A percentile compares a stretch with the other conserved stretches of the same genome.
Evolutionary conservation across 441 rosid genomes (phyloP).

Genomic region (Bocquillonia castaneifolia): DNA sequence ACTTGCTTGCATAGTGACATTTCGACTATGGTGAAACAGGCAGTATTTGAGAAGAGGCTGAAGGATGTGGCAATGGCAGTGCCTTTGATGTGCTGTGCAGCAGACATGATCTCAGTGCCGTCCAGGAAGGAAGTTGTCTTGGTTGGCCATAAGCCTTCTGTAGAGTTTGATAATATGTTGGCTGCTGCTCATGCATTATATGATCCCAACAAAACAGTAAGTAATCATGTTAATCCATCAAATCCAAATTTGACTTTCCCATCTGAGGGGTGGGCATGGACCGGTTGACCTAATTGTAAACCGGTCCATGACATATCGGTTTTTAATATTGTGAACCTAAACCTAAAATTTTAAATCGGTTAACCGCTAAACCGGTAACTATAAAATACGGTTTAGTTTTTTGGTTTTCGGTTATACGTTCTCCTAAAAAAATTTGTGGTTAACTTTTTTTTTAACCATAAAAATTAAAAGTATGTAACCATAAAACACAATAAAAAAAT

Average conservation of each 20-base stretch:
- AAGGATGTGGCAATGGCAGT: conserved; percentile 79
- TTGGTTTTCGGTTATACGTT: too few species aligned
- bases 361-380: too few species aligned
- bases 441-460: too few species aligned
- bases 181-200: conserved; percentile 65
- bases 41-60: conserved; percentile 67
- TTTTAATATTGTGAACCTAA: too few species aligned
- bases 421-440: too few species aligned
- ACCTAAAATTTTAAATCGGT: too few species aligned
- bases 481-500: too few species aligned
- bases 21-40: conserved; percentile 33
- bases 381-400: too few species aligned
- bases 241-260: neutral
- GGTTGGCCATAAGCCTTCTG: conserved; percentile 51
- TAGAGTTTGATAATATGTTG: conserved; percentile 60
- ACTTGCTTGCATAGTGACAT: neutral
- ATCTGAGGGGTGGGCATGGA: too few species aligned
- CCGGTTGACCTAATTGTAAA: too few species aligned
- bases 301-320: too few species aligned
- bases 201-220: conserved; percentile 75
- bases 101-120: conserved; percentile 58
- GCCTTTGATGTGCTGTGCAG: conserved; percentile 88
- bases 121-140: conserved; percentile 62
- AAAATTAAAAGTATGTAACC: too few species aligned
- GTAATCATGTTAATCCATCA: neutral